These are phyloP conservation scores for Allium cepa DNA, from an alignment of 106 monocot genomes.

Conservation along the genomic window DNA sequence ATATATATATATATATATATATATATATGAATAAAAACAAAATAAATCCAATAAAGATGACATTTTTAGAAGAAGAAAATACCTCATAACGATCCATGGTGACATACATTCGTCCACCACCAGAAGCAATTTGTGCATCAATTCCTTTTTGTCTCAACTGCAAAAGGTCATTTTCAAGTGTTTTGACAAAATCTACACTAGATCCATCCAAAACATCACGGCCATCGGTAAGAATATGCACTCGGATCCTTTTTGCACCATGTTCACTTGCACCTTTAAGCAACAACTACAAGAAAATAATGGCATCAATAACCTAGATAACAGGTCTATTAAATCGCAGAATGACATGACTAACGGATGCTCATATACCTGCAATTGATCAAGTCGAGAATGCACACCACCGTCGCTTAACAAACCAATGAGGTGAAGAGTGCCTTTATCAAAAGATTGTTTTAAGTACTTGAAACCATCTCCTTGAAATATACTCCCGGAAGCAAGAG, in stretches of 20 bases:
- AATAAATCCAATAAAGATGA: no score
- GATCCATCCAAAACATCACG: conserved; percentile 93
- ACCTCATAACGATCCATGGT: conserved; percentile 99
- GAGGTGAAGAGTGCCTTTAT: conserved; percentile 70
- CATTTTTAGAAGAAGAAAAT: background rate
- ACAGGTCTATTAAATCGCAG: no score
- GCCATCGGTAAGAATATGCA: conserved; percentile 91
- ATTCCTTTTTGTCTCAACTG: conserved; percentile 61
- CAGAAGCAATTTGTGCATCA: conserved; percentile 94
- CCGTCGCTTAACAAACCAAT: conserved; percentile 94
- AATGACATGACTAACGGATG: no score
- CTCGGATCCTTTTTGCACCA: conserved; percentile 89
- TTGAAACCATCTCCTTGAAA: conserved; percentile 84
- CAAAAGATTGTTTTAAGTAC: conserved; percentile 76
- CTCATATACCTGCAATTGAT: conserved; percentile 71
- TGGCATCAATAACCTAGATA: background rate
- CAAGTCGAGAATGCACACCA: conserved; percentile 92
- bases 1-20: no score
- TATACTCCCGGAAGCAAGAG: conserved; percentile 88
- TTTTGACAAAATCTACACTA: conserved; percentile 87
- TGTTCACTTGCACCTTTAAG: conserved; percentile 76
- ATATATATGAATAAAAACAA: no score
- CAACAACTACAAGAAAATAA: conserved; percentile 50
- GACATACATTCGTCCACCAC: conserved; percentile 96
- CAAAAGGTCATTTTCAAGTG: conserved; percentile 71